Evolutionary conservation across 345 rosid genomes (phyloP), one percentile per base, ranked within the genome.

Genomic region (Pugionium dolabratum): DNA sequence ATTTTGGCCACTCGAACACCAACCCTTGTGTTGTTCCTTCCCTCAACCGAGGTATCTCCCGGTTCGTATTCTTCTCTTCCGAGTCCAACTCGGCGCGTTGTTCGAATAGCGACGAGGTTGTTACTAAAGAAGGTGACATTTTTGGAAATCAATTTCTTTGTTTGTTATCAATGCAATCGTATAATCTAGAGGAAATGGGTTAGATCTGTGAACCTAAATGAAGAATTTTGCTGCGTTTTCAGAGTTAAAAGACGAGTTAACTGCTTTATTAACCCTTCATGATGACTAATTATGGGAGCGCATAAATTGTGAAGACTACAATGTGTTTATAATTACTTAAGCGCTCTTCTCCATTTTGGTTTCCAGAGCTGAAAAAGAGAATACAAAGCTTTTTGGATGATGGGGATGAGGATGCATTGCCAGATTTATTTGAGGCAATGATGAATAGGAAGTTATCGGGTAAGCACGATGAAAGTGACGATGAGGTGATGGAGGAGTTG

Each of bases 371-470:
- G 57, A 87, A 79, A 62, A 71, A 31, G 64, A 75, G 77, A 59
- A 83, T 90, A 47, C 64, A 71, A 32, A 81, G 60, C 64, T 81
- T 67, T 54, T 58, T 76, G 34, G 57, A 69, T 25, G 88, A 80
- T 29, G 91, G 83, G 7, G 80, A 90, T 51, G 83, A 64, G 7
- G 85, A 80, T 11, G 86, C 83, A 4, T 53, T 90, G 3, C 95
- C 94, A 0, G 67, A 74, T 0, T 81, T 90, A 7, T 79, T 90
- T 7, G 95, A 84, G 66, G 86, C 75, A 31, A 79, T 90, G 53
- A 69, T 84, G 78, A 79, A 50, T 53, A 79, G 94, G 69, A 87
- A 85, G 78, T 59, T 90, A 73, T 74, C 88, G 0, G 91, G 91
- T 34, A 74, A 79, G 60, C 79, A 83, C 48, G 90, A 81, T 1